Percentiles rank a stretch among this genome's conserved stretches.
Evolutionary conservation across 805 yeast species (phyloP).

Genomic region (Metschnikowia reukaufii): DNA sequence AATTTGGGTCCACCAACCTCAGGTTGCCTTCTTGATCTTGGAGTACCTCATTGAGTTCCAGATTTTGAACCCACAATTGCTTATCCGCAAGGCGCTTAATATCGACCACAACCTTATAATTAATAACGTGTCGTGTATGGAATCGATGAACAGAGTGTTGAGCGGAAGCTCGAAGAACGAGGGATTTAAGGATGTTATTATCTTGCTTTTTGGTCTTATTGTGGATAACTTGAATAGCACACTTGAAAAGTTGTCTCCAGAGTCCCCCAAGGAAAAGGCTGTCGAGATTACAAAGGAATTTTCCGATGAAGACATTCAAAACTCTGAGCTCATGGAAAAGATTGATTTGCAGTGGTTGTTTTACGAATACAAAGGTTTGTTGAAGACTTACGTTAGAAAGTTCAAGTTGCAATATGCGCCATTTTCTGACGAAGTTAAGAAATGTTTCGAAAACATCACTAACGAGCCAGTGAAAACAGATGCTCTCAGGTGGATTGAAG

Average conservation of each 20-base stretch:
- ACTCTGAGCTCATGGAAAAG: conserved; percentile 24
- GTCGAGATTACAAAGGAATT: conserved; percentile 30
- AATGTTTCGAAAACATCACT: conserved; percentile 11
- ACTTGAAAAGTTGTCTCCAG: conserved; percentile 17
- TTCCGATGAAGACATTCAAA: conserved; percentile 26
- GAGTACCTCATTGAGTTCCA: conserved; percentile 43
- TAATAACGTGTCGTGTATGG: conserved; percentile 45
- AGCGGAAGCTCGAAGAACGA: conserved; percentile 22
- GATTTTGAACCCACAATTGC: conserved; percentile 30
- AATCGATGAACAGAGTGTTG: conserved; percentile 39
- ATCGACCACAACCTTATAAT: conserved; percentile 34
- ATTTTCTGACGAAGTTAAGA: conserved; percentile 17
- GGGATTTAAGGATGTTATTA: conserved; percentile 21
- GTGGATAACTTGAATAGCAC: conserved; percentile 33
- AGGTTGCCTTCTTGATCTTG: conserved; percentile 42
- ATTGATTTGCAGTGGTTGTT: conserved; percentile 43
- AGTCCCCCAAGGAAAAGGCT: conserved; percentile 22
- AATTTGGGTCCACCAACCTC: conserved; percentile 47
- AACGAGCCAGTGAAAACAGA: conserved; percentile 20
- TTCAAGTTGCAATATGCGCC: conserved; percentile 19
- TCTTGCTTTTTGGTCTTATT: conserved; percentile 27
- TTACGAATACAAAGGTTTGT: conserved; percentile 42
- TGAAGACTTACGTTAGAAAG: conserved; percentile 39
- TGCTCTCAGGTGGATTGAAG: conserved; percentile 19
- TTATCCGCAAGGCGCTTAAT: conserved; percentile 30